Conservation (phyloP, 345 rosid species). For the Moricandia arvensis region DNA sequence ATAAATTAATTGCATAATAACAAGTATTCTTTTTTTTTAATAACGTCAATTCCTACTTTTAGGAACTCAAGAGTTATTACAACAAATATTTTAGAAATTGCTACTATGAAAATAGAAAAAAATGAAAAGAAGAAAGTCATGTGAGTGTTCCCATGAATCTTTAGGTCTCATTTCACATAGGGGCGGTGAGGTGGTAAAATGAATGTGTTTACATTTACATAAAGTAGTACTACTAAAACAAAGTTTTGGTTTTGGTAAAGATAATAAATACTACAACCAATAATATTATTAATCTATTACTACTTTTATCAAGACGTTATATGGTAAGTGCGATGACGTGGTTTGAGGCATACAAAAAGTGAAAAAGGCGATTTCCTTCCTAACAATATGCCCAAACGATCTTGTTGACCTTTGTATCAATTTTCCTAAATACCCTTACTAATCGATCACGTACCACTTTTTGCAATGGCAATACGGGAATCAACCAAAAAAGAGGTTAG, state of each 20-base stretch:
- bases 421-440: conserved; percentile 8
- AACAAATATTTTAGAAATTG: background rate
- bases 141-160: conserved; percentile 56
- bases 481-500: background rate
- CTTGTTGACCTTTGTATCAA: conserved; percentile 4
- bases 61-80: conserved; percentile 2
- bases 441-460: background rate
- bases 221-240: background rate
- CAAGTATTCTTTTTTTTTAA: conserved; percentile 1
- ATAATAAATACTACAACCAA: background rate
- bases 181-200: conserved; percentile 67
- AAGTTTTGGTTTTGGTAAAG: background rate
- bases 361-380: conserved; percentile 18
- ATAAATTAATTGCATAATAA: conserved; percentile 9
- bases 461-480: background rate
- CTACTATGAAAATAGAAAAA: background rate
- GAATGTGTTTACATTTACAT: conserved; percentile 41
- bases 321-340: conserved; percentile 9
- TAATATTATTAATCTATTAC: background rate
- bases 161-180: conserved; percentile 39
- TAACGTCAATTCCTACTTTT: background rate
- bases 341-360: background rate
- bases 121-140: conserved; percentile 54
- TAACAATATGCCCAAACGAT: conserved; percentile 10
- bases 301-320: conserved; percentile 29